phyloP scores from a whole-genome alignment of 352 stramenopile species.

The Phytophthora pini region DNA sequence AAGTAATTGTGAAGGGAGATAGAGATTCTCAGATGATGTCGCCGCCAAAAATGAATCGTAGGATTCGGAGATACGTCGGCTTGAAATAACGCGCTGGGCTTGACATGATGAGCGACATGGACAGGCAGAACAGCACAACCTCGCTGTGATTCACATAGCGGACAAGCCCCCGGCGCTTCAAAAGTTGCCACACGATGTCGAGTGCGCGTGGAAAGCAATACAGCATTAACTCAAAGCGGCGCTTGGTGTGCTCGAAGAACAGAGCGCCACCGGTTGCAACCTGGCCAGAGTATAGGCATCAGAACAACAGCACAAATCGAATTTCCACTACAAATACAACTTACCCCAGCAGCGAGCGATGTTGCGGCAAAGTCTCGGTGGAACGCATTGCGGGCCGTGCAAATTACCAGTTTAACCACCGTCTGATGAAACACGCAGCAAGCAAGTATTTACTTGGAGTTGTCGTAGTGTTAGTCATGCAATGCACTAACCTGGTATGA shows the following conservation, averaged over 20 bases:
- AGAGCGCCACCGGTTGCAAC: slow-evolving; percentile 62
- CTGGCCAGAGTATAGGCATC: slow-evolving; percentile 30
- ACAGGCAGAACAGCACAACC: slow-evolving; percentile 84
- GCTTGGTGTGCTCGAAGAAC: slow-evolving; percentile 85
- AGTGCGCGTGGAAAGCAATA: slow-evolving; percentile 81
- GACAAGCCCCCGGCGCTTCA: slow-evolving; percentile 71
- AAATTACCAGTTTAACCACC: slow-evolving; percentile 77
- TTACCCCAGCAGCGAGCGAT: slow-evolving; percentile 61
- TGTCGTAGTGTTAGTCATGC: background rate
- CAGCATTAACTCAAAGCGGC: slow-evolving; percentile 86
- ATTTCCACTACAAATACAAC: slow-evolving; percentile 15
- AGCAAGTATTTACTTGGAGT: slow-evolving; percentile 1
- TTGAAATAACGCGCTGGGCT: slow-evolving; percentile 84
- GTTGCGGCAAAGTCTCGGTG: slow-evolving; percentile 61
- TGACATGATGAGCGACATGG: slow-evolving; percentile 87
- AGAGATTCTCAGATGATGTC: slow-evolving; percentile 63
- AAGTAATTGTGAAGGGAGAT: background rate
- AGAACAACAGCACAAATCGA: slow-evolving; percentile 1
- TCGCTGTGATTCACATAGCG: slow-evolving; percentile 81
- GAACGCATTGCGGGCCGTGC: slow-evolving; percentile 73
- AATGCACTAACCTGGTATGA: slow-evolving; percentile 70
- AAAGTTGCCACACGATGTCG: slow-evolving; percentile 83
- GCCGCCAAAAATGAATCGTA: slow-evolving; percentile 85
- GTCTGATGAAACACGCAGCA: slow-evolving; percentile 41
- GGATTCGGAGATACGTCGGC: slow-evolving; percentile 80